Evolutionary conservation across 305 asterid genomes (phyloP).

Genomic region (Fraxinus nigra): DNA sequence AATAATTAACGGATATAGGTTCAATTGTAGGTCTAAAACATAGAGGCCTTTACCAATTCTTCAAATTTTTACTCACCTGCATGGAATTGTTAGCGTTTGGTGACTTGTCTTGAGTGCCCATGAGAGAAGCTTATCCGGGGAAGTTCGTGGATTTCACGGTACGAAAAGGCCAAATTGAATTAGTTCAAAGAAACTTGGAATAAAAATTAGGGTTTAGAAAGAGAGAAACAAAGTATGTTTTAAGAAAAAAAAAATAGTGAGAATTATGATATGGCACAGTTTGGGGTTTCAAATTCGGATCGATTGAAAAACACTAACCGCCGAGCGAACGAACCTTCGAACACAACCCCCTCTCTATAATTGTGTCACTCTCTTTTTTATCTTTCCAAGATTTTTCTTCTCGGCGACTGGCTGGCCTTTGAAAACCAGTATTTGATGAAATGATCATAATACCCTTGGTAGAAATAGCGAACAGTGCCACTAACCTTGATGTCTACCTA

Average conservation of each 20-base stretch:
- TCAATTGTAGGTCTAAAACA: slow-evolving; percentile 7
- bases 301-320: slow-evolving; percentile 58
- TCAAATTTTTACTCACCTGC: slow-evolving; percentile 52
- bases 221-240: neutral
- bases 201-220: slow-evolving; percentile 43
- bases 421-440: slow-evolving; percentile 15
- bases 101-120: slow-evolving; percentile 82
- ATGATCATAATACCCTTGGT: slow-evolving; percentile 28
- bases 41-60: neutral
- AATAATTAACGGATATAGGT: neutral
- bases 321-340: slow-evolving; percentile 23
- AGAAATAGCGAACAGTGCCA: slow-evolving; percentile 4
- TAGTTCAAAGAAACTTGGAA: slow-evolving; percentile 20
- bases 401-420: slow-evolving; percentile 19
- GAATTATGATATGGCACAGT: slow-evolving; percentile 19
- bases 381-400: slow-evolving; percentile 10
- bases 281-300: slow-evolving; percentile 26
- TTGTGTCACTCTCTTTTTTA: slow-evolving; percentile 6
- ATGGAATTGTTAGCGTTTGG: slow-evolving; percentile 57
- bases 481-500: neutral
- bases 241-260: neutral
- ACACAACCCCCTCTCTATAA: slow-evolving; percentile 20
- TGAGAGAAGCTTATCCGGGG: slow-evolving; percentile 20
- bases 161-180: slow-evolving; percentile 23
- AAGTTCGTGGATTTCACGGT: slow-evolving; percentile 31